Conservation (phyloP, 1,284 basidiomycete genomes). For the Rhodotorula sp. region DNA sequence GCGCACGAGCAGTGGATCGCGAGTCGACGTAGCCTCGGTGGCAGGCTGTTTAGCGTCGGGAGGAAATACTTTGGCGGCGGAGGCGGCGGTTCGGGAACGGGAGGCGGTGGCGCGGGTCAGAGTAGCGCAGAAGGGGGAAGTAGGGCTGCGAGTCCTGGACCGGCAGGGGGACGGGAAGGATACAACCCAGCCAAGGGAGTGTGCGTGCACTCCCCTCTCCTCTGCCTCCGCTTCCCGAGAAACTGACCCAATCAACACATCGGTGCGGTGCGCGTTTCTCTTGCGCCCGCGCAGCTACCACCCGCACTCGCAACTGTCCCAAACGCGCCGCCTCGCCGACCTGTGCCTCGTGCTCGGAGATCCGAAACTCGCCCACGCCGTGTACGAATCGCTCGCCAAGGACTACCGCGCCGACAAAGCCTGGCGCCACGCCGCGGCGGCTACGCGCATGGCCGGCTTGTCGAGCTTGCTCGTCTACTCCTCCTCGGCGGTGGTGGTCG, state of each 20-base stretch:
- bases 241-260: conserved; percentile 32
- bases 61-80: conserved; percentile 54
- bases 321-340: conserved; percentile 74
- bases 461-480: conserved; percentile 32
- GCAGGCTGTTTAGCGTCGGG: conserved; percentile 75
- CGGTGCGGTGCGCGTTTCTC: no score
- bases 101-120: neutral
- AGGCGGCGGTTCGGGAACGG: no score
- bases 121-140: conserved; percentile 25
- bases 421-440: conserved; percentile 49
- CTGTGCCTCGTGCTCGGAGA: conserved; percentile 91
- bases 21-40: conserved; percentile 79
- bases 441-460: conserved; percentile 53
- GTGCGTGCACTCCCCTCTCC: conserved; percentile 34
- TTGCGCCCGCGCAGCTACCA: conserved; percentile 50
- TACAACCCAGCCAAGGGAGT: conserved; percentile 44
- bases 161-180: conserved; percentile 24
- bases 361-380: conserved; percentile 73
- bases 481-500: conserved; percentile 34
- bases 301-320: conserved; percentile 51
- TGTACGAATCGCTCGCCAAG: conserved; percentile 77
- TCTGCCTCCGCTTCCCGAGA: neutral
- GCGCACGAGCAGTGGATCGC: conserved; percentile 93
- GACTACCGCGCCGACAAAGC: conserved; percentile 51
- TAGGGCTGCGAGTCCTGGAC: conserved; percentile 47